Evolutionary conservation across 768 basidiomycete species (phyloP).

Genomic region (Pisolithus orientalis): DNA sequence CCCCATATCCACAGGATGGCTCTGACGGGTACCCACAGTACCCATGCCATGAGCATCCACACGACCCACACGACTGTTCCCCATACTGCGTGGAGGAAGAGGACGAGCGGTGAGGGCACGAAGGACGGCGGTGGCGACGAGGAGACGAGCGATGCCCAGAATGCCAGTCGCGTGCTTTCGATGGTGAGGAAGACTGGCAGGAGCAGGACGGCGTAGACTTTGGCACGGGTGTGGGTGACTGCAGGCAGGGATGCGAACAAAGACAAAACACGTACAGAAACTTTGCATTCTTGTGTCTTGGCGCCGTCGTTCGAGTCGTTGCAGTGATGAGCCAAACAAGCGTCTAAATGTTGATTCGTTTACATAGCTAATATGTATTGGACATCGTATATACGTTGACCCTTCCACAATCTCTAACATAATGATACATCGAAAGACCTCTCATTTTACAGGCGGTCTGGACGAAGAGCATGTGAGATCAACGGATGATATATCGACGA

Average conservation of each 20-base stretch:
- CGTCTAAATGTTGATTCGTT: neutral
- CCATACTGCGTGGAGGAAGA: neutral
- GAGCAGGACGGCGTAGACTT: constrained; percentile 8
- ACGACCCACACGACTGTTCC: constrained; percentile 4
- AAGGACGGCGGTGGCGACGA: neutral
- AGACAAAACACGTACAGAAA: no score
- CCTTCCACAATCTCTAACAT: no score
- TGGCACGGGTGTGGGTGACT: no score
- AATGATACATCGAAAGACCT: neutral
- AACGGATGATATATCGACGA: neutral
- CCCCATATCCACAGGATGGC: constrained; percentile 13
- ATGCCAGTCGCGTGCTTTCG: neutral
- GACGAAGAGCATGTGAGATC: neutral
- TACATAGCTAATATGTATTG: neutral
- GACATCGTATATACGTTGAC: no score
- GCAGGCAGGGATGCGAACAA: no score
- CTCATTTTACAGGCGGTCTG: constrained; percentile 19
- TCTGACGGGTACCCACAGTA: constrained; percentile 6
- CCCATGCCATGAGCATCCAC: neutral
- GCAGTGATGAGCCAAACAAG: no score
- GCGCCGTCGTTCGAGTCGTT: neutral
- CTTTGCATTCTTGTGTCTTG: no score
- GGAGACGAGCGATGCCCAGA: constrained; percentile 4
- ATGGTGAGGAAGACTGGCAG: constrained; percentile 8
- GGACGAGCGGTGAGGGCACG: neutral